Conservation (phyloP, 805 yeast genomes). For the Zygosaccharomyces gambellarensis region DNA sequence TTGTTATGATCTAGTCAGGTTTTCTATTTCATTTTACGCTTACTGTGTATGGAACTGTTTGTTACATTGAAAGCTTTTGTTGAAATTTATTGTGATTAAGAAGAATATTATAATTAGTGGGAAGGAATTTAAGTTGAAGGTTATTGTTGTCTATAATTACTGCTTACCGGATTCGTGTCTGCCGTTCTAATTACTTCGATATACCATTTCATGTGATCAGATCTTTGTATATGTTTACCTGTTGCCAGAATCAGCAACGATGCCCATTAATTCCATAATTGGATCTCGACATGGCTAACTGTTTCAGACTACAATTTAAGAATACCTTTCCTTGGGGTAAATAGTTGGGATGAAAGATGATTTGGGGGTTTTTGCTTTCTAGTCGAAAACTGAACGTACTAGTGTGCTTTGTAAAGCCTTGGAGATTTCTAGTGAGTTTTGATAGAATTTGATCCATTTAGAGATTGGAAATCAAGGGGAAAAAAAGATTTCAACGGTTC, state of each 20-base stretch:
- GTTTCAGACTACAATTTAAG: not conserved
- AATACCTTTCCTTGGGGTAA: not conserved
- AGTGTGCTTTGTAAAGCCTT: not conserved
- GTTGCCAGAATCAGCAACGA: slow-evolving; percentile 3
- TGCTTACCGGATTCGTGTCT: not conserved
- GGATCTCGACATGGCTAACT: not conserved
- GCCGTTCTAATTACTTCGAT: not conserved
- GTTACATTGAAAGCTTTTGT: too few species aligned
- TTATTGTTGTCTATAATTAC: not conserved
- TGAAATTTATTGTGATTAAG: too few species aligned
- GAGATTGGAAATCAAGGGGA: not conserved
- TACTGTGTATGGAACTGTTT: too few species aligned
- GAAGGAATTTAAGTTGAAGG: too few species aligned
- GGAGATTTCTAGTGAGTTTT: not conserved
- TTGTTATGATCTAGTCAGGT: not conserved
- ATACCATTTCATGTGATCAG: not conserved
- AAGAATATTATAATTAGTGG: too few species aligned
- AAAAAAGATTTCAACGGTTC: not conserved
- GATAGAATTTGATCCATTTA: not conserved
- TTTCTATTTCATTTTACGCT: not conserved
- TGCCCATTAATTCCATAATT: not conserved
- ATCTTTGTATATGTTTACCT: not conserved
- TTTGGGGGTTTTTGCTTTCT: not conserved
- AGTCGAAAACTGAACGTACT: not conserved
- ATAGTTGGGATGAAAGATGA: not conserved